phyloP scores from a whole-genome alignment of 2,329 filamentous ascomycete species.

The Capronia epimyces region DNA sequence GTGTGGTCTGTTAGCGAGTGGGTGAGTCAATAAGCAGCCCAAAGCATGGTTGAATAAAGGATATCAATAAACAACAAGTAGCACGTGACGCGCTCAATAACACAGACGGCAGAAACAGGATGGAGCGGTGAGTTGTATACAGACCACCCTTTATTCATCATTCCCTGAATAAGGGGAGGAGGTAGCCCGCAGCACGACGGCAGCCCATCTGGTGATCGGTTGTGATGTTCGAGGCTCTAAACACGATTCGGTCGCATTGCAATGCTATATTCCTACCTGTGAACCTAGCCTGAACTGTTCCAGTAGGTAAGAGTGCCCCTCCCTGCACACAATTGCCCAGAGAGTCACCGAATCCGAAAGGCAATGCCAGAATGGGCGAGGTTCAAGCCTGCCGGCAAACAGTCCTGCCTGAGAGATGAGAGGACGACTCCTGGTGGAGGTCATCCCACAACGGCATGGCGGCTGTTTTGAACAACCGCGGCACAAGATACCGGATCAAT shows the following conservation, averaged over 20 bases:
- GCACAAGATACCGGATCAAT: no score
- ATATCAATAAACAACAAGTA: constrained; percentile 3
- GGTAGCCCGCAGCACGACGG: not conserved
- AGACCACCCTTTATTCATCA: not conserved
- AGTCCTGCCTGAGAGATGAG: not conserved
- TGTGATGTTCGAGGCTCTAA: no score
- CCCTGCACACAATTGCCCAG: no score
- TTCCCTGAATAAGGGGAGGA: not conserved
- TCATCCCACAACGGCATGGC: no score
- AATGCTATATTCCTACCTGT: no score
- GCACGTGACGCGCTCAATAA: constrained; percentile 4
- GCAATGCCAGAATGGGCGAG: not conserved
- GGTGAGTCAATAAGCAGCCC: constrained; percentile 5
- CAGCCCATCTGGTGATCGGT: not conserved
- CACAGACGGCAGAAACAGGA: not conserved
- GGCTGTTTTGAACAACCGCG: no score
- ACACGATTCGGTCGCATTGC: no score
- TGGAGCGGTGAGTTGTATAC: not conserved
- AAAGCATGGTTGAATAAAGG: constrained; percentile 6
- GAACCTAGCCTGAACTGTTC: no score
- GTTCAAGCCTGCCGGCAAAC: not conserved
- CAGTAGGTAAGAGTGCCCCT: no score
- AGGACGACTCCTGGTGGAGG: no score
- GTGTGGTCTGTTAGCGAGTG: constrained; percentile 1
- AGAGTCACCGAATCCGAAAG: no score